Evolutionary conservation across 2,329 filamentous ascomycete genomes (phyloP).

Genomic region (Cladosporium colombiae): DNA sequence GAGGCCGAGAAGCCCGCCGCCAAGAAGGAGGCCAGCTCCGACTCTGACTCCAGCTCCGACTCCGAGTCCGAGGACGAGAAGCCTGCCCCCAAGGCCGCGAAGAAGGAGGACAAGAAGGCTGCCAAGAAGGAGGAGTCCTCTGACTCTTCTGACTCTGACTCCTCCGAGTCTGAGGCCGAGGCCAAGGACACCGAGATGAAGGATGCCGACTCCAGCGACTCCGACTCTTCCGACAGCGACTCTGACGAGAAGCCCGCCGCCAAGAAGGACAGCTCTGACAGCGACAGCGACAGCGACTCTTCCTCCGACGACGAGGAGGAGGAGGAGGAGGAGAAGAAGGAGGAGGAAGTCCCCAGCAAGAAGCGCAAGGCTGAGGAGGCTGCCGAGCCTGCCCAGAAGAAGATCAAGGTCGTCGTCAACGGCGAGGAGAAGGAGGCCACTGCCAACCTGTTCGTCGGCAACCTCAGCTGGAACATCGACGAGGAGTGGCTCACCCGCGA

Average conservation of each 20-base stretch:
- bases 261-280: constrained; percentile 5
- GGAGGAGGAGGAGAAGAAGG: constrained; percentile 42
- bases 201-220: constrained; percentile 22
- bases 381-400: constrained; percentile 60
- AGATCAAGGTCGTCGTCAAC: constrained; percentile 57
- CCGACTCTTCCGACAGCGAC: constrained; percentile 27
- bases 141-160: constrained; percentile 28
- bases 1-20: constrained; percentile 16
- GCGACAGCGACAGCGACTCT: constrained; percentile 21
- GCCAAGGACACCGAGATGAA: constrained; percentile 21
- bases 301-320: constrained; percentile 32
- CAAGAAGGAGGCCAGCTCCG: constrained; percentile 31
- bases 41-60: constrained; percentile 23
- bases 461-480: constrained; percentile 87
- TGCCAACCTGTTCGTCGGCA: constrained; percentile 82
- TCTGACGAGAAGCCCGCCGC: constrained; percentile 16
- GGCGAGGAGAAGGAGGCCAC: constrained; percentile 44
- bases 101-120: constrained; percentile 36
- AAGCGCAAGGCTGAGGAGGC: constrained; percentile 67
- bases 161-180: constrained; percentile 14
- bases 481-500: constrained; percentile 78
- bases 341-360: constrained; percentile 53
- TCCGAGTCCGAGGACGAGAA: constrained; percentile 23
- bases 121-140: constrained; percentile 30
- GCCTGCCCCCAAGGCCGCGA: constrained; percentile 29